Evolutionary conservation across 306 rosid genomes (phyloP).

Genomic region (Pterocarpus santalinus): DNA sequence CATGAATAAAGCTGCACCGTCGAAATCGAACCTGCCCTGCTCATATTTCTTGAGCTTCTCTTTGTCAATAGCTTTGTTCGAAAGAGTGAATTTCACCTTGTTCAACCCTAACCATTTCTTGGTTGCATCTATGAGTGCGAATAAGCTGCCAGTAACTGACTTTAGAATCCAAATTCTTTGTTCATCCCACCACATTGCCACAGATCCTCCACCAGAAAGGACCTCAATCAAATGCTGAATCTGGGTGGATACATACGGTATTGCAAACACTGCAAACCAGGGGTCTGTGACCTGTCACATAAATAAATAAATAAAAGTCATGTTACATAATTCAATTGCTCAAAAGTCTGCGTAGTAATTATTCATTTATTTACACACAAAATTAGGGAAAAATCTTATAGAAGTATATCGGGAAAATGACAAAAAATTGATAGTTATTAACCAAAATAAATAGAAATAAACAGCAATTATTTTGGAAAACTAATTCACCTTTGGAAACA

Average conservation of each 20-base stretch:
- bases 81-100: slow-evolving; percentile 44
- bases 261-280: slow-evolving; percentile 59
- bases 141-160: slow-evolving; percentile 49
- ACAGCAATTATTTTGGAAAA: no score
- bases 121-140: slow-evolving; percentile 44
- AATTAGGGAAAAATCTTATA: not conserved
- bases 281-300: slow-evolving; percentile 52
- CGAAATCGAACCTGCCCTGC: slow-evolving; percentile 59
- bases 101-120: slow-evolving; percentile 51
- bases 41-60: slow-evolving; percentile 59
- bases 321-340: not conserved
- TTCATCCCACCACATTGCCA: slow-evolving; percentile 63
- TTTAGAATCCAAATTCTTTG: slow-evolving; percentile 60
- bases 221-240: slow-evolving; percentile 58
- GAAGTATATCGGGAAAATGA: not conserved
- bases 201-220: slow-evolving; percentile 50
- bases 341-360: no score
- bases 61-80: slow-evolving; percentile 60
- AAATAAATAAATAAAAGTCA: not conserved
- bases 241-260: slow-evolving; percentile 45
- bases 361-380: no score
- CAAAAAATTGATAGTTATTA: not conserved
- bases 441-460: not conserved
- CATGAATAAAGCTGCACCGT: slow-evolving; percentile 64
- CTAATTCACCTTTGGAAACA: slow-evolving; percentile 49